Evolutionary conservation across 2,329 filamentous ascomycete genomes (phyloP).

Genomic region (Colletotrichum graminicola): DNA sequence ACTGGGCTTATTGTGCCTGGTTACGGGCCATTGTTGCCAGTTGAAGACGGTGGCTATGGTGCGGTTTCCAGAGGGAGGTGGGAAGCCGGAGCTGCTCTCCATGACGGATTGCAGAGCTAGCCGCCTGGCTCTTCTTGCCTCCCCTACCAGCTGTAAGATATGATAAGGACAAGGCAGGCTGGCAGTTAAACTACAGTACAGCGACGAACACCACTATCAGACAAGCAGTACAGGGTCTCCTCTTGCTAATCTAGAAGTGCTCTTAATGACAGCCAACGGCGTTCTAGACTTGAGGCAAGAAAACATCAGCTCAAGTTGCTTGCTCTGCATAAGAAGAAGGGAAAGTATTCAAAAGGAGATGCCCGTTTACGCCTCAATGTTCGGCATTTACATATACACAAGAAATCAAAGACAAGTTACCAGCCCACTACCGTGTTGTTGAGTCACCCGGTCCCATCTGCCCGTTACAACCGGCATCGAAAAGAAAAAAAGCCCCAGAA

Average conservation of each 20-base stretch:
- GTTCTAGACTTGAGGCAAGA: neutral
- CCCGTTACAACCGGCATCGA: slow-evolving; percentile 1
- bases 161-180: neutral
- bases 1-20: slow-evolving; percentile 73
- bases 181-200: neutral
- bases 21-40: slow-evolving; percentile 65
- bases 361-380: neutral
- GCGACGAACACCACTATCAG: neutral
- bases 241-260: neutral
- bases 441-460: slow-evolving; percentile 8
- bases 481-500: neutral
- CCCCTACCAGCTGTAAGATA: neutral
- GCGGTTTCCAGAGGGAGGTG: no score
- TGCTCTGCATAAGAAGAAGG: neutral
- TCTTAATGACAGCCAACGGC: neutral
- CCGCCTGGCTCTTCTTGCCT: neutral
- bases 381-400: neutral
- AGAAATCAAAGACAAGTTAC: neutral
- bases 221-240: neutral
- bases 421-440: slow-evolving; percentile 3
- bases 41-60: slow-evolving; percentile 45
- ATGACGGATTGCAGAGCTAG: neutral
- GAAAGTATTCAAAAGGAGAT: neutral
- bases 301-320: no score
- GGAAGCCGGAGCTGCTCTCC: no score